A percentile compares a stretch with the other conserved stretches of the same genome.
phyloP scores from a whole-genome alignment of 768 basidiomycete genomes.

The Xerocomus potaroensis region DNA sequence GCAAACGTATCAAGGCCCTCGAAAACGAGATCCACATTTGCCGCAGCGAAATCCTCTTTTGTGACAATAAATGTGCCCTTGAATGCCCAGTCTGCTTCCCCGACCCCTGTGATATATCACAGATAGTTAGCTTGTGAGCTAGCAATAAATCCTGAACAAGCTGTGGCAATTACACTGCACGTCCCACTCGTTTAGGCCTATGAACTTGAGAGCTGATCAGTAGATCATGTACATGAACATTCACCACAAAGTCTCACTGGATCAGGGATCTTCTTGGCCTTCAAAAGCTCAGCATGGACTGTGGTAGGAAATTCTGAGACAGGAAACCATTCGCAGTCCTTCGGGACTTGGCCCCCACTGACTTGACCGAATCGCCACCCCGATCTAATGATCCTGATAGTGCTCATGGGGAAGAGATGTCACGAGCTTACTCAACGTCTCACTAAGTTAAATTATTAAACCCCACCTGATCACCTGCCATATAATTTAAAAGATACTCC shows the following conservation, averaged over 20 bases:
- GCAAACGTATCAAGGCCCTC: constrained; percentile 93
- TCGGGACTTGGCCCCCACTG: constrained; percentile 54
- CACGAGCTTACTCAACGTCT: not conserved
- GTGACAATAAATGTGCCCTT: constrained; percentile 56
- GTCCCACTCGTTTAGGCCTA: constrained; percentile 83
- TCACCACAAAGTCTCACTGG: constrained; percentile 51
- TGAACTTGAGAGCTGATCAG: constrained; percentile 43
- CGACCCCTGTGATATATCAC: constrained; percentile 59
- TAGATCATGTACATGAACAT: not conserved
- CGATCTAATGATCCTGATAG: constrained; percentile 29
- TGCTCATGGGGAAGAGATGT: constrained; percentile 14
- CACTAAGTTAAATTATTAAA: too few species aligned
- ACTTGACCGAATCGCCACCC: constrained; percentile 70
- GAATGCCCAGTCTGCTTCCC: constrained; percentile 85
- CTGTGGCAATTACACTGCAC: constrained; percentile 66
- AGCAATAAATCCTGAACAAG: not conserved
- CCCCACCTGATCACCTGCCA: not conserved
- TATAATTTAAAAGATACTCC: too few species aligned
- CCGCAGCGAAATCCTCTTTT: constrained; percentile 39
- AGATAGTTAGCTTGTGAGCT: not conserved
- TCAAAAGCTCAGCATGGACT: constrained; percentile 83
- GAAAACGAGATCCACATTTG: constrained; percentile 72
- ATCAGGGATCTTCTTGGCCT: constrained; percentile 70
- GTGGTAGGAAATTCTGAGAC: constrained; percentile 73
- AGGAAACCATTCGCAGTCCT: constrained; percentile 62